Evolutionary conservation across 1,284 basidiomycete species (phyloP).

Genomic region (Trichosporon sp.): DNA sequence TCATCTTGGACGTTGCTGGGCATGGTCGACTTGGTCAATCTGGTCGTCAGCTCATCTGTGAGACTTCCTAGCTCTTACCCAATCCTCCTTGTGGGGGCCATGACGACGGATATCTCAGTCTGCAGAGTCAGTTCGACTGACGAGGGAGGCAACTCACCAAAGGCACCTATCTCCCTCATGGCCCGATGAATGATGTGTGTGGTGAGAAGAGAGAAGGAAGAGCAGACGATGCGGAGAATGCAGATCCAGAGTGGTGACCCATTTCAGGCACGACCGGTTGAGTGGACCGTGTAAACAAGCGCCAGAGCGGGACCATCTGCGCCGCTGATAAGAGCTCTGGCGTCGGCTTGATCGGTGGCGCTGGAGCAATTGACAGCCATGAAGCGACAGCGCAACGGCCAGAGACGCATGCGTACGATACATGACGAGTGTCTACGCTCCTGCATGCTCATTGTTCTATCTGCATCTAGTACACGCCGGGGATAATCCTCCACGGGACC

Average conservation of each 20-base stretch:
- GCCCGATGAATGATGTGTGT: not conserved
- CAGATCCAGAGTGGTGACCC: not conserved
- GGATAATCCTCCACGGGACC: conserved; percentile 22
- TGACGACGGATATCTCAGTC: not conserved
- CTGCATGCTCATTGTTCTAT: not conserved
- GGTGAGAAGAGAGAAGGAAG: conserved; percentile 12
- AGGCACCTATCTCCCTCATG: not conserved
- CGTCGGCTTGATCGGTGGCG: not conserved
- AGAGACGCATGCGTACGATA: not conserved
- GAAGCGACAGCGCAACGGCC: not conserved
- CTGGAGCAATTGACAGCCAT: not conserved
- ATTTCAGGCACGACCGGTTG: conserved; percentile 12
- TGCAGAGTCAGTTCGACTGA: not conserved
- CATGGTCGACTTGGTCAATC: not conserved
- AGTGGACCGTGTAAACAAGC: conserved; percentile 19
- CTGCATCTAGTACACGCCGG: conserved; percentile 23
- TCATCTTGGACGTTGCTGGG: conserved; percentile 5
- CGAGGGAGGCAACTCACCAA: not conserved
- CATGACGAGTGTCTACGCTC: no score
- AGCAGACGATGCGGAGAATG: not conserved
- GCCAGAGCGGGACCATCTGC: not conserved
- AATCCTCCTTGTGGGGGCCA: not conserved
- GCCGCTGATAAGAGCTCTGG: not conserved
- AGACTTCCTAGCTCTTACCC: not conserved
- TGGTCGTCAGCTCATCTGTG: not conserved